Conservation (phyloP, 805 yeast genomes). For the Wickerhamiella siamensis region DNA sequence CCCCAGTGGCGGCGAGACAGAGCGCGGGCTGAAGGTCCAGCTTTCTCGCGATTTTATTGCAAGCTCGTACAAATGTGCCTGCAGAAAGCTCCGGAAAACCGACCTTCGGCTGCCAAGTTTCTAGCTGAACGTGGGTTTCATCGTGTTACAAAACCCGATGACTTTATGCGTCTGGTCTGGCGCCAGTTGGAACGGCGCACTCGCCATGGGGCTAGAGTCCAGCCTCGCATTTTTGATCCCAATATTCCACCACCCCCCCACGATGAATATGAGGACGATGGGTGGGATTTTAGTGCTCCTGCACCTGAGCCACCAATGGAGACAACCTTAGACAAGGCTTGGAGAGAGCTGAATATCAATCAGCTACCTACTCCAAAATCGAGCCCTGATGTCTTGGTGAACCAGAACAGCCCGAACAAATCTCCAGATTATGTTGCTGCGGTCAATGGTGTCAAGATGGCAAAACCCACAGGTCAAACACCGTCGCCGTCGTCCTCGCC, state of each 20-base stretch:
- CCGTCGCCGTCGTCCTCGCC: too few relatives aligned
- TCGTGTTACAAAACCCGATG: background rate
- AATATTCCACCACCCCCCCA: background rate
- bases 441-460: background rate
- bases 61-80: constrained; percentile 54
- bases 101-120: constrained; percentile 50
- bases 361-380: background rate
- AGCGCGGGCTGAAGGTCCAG: background rate
- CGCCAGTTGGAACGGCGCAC: background rate
- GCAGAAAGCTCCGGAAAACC: constrained; percentile 43
- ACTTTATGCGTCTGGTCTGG: background rate
- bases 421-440: background rate
- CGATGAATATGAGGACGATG: background rate
- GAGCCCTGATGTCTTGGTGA: background rate
- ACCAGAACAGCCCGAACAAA: too few relatives aligned
- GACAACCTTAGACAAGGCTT: background rate
- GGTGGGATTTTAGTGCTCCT: background rate
- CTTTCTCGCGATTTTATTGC: constrained; percentile 24
- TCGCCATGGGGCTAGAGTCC: background rate
- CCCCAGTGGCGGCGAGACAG: constrained; percentile 14
- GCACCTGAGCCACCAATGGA: background rate
- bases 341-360: background rate
- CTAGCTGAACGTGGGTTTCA: constrained; percentile 39
- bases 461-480: too few relatives aligned
- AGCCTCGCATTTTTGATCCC: background rate